phyloP scores from a whole-genome alignment of 1,139 yeast species.

The Torulaspora pretoriensis region DNA sequence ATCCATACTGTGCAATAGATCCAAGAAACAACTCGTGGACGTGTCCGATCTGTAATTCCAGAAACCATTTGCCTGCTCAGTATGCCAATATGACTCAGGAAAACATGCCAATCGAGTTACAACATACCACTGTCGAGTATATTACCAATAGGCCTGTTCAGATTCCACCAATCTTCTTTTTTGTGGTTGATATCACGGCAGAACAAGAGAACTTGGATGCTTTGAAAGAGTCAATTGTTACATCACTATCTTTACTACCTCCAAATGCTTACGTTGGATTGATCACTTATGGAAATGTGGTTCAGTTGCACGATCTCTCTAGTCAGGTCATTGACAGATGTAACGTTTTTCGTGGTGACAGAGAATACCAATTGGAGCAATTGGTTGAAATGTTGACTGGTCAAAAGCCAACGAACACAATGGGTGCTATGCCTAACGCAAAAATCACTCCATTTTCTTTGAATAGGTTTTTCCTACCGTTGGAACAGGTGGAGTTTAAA shows the following conservation, averaged over 20 bases:
- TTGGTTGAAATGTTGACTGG: conserved; percentile 70
- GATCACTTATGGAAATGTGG: conserved; percentile 91
- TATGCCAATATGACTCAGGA: conserved; percentile 82
- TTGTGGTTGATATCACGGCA: conserved; percentile 90
- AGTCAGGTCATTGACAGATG: conserved; percentile 73
- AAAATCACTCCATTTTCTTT: conserved; percentile 44
- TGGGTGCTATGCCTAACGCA: conserved; percentile 25
- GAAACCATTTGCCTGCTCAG: conserved; percentile 87
- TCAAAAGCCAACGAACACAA: conserved; percentile 30
- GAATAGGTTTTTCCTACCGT: conserved; percentile 77
- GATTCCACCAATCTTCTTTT: conserved; percentile 87
- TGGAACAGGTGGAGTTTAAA: conserved; percentile 83
- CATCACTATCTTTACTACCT: conserved; percentile 79
- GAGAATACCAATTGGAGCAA: conserved; percentile 75
- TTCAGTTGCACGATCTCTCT: conserved; percentile 89
- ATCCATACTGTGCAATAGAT: conserved; percentile 85
- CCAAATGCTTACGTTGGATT: conserved; percentile 91
- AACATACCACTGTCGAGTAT: conserved; percentile 88
- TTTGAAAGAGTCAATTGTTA: conserved; percentile 78
- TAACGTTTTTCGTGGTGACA: conserved; percentile 88
- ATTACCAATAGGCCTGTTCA: conserved; percentile 83
- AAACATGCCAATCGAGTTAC: conserved; percentile 82
- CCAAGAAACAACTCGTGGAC: conserved; percentile 79
- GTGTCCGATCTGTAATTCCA: conserved; percentile 78
- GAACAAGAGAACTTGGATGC: conserved; percentile 90